These are phyloP conservation scores for Cytidiella melzeri DNA, from an alignment of 768 basidiomycete genomes.

Conservation along the genomic window DNA sequence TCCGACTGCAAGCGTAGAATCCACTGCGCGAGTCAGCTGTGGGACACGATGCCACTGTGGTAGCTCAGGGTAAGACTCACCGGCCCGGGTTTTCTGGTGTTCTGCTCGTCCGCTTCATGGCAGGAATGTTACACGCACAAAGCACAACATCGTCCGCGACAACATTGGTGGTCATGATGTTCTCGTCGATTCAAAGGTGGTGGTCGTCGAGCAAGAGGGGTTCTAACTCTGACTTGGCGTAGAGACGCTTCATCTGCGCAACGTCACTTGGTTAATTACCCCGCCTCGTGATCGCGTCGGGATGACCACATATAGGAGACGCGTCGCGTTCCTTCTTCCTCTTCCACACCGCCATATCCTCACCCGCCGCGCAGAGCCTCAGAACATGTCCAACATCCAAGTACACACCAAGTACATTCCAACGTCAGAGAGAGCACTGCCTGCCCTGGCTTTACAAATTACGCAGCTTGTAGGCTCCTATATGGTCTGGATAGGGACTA, in stretches of 20 bases:
- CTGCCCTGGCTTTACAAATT: conserved; percentile 59
- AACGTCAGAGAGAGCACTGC: conserved; percentile 43
- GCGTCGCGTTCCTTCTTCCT: neutral
- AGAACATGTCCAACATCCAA: conserved; percentile 26
- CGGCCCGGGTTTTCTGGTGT: neutral
- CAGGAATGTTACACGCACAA: neutral
- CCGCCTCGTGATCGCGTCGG: neutral
- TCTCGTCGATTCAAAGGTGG: too few species aligned
- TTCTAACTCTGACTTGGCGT: neutral
- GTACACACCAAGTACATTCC: conserved; percentile 45
- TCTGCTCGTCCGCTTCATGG: neutral
- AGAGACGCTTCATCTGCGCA: too few species aligned
- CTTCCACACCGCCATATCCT: too few species aligned
- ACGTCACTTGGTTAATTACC: neutral
- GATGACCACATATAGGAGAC: neutral
- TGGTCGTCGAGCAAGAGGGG: neutral
- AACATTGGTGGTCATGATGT: too few species aligned
- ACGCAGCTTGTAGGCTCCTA: conserved; percentile 65
- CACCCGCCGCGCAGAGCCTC: too few species aligned
- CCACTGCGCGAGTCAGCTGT: neutral
- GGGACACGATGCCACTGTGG: too few species aligned
- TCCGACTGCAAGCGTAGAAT: neutral
- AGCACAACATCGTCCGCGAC: too few species aligned
- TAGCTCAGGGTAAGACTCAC: too few species aligned
- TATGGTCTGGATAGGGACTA: conserved; percentile 79